These are phyloP conservation scores for Ophiostoma ulmi DNA, from an alignment of 2,329 filamentous ascomycete species.

Conservation along the genomic window DNA sequence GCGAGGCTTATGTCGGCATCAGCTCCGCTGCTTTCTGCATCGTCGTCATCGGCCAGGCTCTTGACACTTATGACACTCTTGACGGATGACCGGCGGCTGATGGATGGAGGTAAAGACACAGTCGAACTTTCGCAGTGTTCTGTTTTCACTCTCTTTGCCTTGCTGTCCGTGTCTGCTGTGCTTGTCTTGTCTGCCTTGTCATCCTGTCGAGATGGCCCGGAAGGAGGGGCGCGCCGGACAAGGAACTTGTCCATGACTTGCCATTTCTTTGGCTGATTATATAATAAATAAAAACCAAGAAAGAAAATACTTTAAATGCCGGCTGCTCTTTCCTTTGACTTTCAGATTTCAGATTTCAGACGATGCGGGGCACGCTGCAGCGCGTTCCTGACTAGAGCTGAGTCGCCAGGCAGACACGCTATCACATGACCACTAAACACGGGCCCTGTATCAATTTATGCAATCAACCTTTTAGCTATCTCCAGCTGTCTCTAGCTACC, in stretches of 20 bases:
- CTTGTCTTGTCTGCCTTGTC: not conserved
- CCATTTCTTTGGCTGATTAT: constrained; percentile 13
- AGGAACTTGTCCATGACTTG: constrained; percentile 22
- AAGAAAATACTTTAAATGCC: not conserved
- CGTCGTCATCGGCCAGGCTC: constrained; percentile 1
- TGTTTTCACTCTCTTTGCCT: constrained; percentile 16
- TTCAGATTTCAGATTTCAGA: not conserved
- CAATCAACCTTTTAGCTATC: not conserved
- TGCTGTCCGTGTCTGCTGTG: not conserved
- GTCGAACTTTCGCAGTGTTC: not conserved
- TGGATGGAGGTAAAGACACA: not conserved
- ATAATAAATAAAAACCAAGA: not conserved
- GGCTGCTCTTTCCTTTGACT: constrained; percentile 2
- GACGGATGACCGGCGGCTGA: not conserved
- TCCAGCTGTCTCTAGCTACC: not conserved
- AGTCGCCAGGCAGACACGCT: constrained; percentile 20
- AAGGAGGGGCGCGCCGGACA: constrained; percentile 14
- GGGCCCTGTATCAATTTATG: not conserved
- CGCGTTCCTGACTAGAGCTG: constrained; percentile 13
- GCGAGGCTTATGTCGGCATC: constrained; percentile 5
- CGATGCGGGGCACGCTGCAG: constrained; percentile 16
- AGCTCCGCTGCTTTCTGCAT: not conserved
- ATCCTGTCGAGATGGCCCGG: not conserved
- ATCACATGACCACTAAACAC: constrained; percentile 22
- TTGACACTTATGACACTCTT: not conserved